These are phyloP conservation scores for Aspergillus sp. DNA, from an alignment of 2,329 filamentous ascomycete species.

Conservation along the genomic window DNA sequence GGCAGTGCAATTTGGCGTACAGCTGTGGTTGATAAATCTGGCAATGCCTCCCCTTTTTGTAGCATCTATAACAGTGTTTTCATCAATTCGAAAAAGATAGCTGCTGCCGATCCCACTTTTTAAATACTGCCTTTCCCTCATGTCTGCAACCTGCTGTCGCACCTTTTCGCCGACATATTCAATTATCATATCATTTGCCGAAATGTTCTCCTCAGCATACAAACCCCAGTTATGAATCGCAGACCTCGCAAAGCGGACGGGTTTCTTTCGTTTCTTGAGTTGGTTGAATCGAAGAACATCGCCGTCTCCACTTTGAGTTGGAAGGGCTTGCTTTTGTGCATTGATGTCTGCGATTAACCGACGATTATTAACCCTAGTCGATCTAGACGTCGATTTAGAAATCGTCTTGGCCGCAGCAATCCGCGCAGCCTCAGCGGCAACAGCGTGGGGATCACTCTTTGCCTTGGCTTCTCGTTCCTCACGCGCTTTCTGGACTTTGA, in stretches of 20 bases:
- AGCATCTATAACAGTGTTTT: conserved; percentile 94
- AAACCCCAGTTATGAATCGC: conserved; percentile 99
- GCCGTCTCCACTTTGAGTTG: conserved; percentile 69
- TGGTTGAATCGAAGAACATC: conserved; percentile 97
- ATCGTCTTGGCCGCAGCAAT: conserved; percentile 74
- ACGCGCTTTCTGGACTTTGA: conserved; percentile 86
- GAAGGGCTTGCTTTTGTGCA: conserved; percentile 75
- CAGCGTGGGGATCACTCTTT: conserved; percentile 58
- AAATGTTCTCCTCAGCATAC: conserved; percentile 96
- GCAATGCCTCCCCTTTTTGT: conserved; percentile 98
- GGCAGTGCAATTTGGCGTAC: conserved; percentile 95
- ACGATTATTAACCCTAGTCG: conserved; percentile 92
- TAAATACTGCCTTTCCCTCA: conserved; percentile 85
- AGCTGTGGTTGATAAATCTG: conserved; percentile 96
- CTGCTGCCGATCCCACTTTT: conserved; percentile 96
- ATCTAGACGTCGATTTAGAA: conserved; percentile 84
- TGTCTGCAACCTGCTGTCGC: conserved; percentile 92
- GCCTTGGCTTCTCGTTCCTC: conserved; percentile 80
- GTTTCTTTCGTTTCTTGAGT: conserved; percentile 98
- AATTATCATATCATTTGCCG: conserved; percentile 98
- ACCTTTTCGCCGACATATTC: conserved; percentile 99
- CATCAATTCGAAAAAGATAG: conserved; percentile 96
- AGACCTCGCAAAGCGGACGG: conserved; percentile 93
- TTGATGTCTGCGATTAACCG: conserved; percentile 92
- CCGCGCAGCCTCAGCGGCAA: conserved; percentile 66